Evolutionary conservation across 2,329 filamentous ascomycete genomes (phyloP), one percentile per base, ranked within the genome.

Genomic region (Venturia aucupariae): DNA sequence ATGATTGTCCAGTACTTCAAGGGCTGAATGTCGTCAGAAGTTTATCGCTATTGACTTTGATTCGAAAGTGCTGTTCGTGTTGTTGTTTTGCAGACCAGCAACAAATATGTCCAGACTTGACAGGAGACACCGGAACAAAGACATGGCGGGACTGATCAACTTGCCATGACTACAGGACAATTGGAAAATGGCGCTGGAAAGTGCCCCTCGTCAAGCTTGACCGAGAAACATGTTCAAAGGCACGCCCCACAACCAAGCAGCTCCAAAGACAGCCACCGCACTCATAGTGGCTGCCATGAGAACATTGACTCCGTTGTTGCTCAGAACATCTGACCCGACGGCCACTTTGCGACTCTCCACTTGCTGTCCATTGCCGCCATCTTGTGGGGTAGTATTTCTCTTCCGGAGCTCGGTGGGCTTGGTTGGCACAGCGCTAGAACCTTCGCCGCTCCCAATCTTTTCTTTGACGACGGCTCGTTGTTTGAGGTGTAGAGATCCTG

Each of bases 251-350:
- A 57, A 3, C 82, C 81, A 85, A 55, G 80, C 67, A 63, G 83
- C 86, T 41, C 84, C 75, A 0, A 77, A 79, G 85, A 97, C 95
- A 4, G 87, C 89, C 4, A 87, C 84, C 22, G 92, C 68, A 72
- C 90, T 96, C 84, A 96, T 92, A 4, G 81, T 80, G 17, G 85
- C 81, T 0, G 93, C 92, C 93, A 97, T 97, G 65, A 93, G 75
- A 65, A 97, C 85, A 75, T 99, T 99, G 70, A 99, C 92, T 64
- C 90, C 89, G 75, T 99, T 99, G 75, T 99, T 99, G 75, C 96
- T 92, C 65, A 99, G 79, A 67, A 95, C 74, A 73, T 96, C 84
- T 77, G 80, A 61, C 73, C 86, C 91, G 69, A 80, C 88, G 75
- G 90, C 84, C 76, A 78, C 79, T 70, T 84, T 84, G 67, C 78